Conservation (phyloP, 768 basidiomycete genomes). For the Suillus subalutaceus region DNA sequence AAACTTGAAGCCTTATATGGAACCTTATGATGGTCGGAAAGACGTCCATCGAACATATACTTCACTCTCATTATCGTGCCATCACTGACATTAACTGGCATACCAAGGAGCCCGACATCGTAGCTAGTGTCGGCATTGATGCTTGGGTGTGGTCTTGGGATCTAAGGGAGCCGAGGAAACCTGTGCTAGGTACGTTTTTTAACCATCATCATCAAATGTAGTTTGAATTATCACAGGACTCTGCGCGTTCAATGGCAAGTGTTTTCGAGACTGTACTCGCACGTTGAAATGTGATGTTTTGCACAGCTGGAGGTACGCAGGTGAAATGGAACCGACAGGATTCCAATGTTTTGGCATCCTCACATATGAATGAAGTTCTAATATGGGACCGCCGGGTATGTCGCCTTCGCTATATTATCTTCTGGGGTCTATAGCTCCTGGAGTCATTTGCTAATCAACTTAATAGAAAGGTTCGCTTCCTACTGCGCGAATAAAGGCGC, state of each 20-base stretch:
- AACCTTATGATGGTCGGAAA: conserved; percentile 77
- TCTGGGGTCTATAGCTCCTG: not conserved
- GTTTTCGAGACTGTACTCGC: not conserved
- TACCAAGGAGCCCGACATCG: conserved; percentile 77
- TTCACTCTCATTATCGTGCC: conserved; percentile 90
- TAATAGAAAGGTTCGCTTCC: conserved; percentile 87
- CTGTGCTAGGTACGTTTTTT: conserved; percentile 58
- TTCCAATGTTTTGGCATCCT: conserved; percentile 84
- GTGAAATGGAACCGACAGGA: conserved; percentile 97
- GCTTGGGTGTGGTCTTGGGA: conserved; percentile 97
- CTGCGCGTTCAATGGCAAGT: conserved; percentile 58
- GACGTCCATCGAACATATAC: conserved; percentile 80
- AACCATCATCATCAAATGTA: not conserved
- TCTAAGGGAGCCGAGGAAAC: conserved; percentile 67
- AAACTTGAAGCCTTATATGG: conserved; percentile 77
- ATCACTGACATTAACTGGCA: conserved; percentile 99
- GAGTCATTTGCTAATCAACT: conserved; percentile 12
- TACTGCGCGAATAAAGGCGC: conserved; percentile 72
- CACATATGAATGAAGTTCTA: conserved; percentile 83
- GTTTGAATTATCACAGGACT: conserved; percentile 41
- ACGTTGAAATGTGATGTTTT: not conserved
- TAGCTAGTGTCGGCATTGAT: conserved; percentile 91
- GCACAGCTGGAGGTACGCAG: conserved; percentile 82
- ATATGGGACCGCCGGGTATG: conserved; percentile 94
- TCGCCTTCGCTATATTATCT: conserved; percentile 10